Evolutionary conservation across 495 filamentous ascomycete genomes (phyloP).

Genomic region (Cenococcum geophilum): DNA sequence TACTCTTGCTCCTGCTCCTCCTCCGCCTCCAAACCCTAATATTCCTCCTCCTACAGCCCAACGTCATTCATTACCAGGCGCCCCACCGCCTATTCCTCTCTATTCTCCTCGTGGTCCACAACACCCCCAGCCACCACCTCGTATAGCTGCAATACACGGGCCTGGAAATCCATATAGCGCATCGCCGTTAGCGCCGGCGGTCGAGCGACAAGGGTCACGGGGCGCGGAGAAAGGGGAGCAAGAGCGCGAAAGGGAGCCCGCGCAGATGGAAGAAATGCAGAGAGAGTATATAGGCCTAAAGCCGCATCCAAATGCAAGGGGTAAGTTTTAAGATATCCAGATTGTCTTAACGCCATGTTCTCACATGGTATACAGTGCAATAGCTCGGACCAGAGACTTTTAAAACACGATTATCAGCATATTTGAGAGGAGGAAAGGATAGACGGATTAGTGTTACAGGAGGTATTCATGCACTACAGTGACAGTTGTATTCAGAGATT

Average conservation of each 20-base stretch:
- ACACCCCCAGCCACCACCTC: neutral
- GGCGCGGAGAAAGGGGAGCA: neutral
- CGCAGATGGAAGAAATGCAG: neutral
- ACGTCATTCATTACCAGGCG: neutral
- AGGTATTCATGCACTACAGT: no score
- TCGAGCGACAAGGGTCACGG: neutral
- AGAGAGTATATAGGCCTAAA: neutral
- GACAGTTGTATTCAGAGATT: no score
- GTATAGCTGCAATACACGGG: neutral
- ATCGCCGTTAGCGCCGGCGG: neutral
- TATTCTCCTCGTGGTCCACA: neutral
- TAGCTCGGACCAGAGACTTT: no score
- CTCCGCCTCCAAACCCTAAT: neutral
- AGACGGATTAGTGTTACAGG: no score
- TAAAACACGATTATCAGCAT: no score
- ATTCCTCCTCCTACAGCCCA: neutral
- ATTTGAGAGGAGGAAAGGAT: no score
- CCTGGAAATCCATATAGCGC: neutral
- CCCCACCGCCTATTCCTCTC: neutral
- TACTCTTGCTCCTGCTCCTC: slow-evolving; percentile 1
- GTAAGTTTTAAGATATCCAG: neutral
- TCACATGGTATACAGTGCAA: no score
- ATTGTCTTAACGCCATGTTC: no score
- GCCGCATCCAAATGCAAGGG: neutral
- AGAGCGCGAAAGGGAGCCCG: neutral